Evolutionary conservation across 2,329 filamentous ascomycete genomes (phyloP), one percentile per base, ranked within the genome.

Genomic region (Penicillium sp.): DNA sequence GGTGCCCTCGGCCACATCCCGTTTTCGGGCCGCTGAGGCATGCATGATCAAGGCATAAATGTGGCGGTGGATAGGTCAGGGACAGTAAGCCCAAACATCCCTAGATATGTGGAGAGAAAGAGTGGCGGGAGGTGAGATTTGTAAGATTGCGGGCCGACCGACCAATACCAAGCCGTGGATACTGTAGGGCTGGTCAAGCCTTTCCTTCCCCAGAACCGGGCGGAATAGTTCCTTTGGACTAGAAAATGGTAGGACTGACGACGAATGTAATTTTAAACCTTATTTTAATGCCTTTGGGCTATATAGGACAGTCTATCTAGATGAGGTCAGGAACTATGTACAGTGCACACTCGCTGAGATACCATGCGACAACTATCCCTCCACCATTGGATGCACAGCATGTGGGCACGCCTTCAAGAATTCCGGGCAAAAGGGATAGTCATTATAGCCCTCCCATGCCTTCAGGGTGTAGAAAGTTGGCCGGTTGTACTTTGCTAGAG

Each of bases 341-440:
- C 29, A 31, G 11, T 31, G 29, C 12, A 31, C 2, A 6, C 29
- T 15, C 12, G 5, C 29, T 15, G 15, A n/a, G 33, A 9, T 43
- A 8, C 27, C 6, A 31, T n/a, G n/a, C n/a, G n/a, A 20, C 2
- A 15, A 20, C 25, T 25, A 14, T 26, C 27, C 12, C 18, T 46
- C 23, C 22, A 33, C 46, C 50, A 47, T 52, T 26, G 50, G 50
- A 18, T 52, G 50, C 20, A 52, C 43, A 37, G 41, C 29, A 20
- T 52, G 4, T 18, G 50, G 23, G 15, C 47, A 31, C 7, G 31
- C 31, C 22, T 35, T 42, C 23, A 58, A 23, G 23, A 58, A 62
- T 45, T 57, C 57, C n/a, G 48, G 25, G 40, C 56, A 53, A 41
- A 61, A 76, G 2, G 69, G 66, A 51, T 73, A 71, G 53, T 74